A percentile compares a stretch with the other conserved stretches of the same genome.
Evolutionary conservation across 768 basidiomycete genomes (phyloP).

Genomic region (Infundibulicybe gibba): DNA sequence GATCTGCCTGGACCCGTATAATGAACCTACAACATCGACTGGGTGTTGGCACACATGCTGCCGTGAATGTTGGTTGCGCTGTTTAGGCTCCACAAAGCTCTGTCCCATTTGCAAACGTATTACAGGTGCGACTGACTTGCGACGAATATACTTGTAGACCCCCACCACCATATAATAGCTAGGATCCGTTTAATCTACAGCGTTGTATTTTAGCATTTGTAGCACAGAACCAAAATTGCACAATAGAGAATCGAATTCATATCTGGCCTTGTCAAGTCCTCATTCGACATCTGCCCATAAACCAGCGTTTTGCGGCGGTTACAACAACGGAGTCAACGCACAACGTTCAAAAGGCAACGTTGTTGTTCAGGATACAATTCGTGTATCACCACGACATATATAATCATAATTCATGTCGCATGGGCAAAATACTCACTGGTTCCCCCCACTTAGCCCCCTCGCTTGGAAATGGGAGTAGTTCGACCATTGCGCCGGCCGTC

Average conservation of each 20-base stretch:
- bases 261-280: slow-evolving; percentile 86
- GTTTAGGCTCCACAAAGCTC: slow-evolving; percentile 75
- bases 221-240: neutral
- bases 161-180: slow-evolving; percentile 3
- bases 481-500: slow-evolving; percentile 4
- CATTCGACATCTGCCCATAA: slow-evolving; percentile 42
- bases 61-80: slow-evolving; percentile 80
- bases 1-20: slow-evolving; percentile 76
- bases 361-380: slow-evolving; percentile 28
- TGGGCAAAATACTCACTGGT: slow-evolving; percentile 24
- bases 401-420: slow-evolving; percentile 43
- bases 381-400: slow-evolving; percentile 63
- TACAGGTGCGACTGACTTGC: slow-evolving; percentile 69
- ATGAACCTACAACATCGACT: slow-evolving; percentile 75
- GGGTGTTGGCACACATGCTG: slow-evolving; percentile 91
- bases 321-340: slow-evolving; percentile 26
- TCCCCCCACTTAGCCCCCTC: neutral
- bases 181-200: neutral
- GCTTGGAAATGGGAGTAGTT: neutral
- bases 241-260: slow-evolving; percentile 45
- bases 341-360: slow-evolving; percentile 7
- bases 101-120: slow-evolving; percentile 90
- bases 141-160: slow-evolving; percentile 66
- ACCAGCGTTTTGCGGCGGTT: slow-evolving; percentile 48
- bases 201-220: neutral